Base-by-base conservation (phyloP, 805 yeast genomes). In the Kluyveromyces starmeri region DNA sequence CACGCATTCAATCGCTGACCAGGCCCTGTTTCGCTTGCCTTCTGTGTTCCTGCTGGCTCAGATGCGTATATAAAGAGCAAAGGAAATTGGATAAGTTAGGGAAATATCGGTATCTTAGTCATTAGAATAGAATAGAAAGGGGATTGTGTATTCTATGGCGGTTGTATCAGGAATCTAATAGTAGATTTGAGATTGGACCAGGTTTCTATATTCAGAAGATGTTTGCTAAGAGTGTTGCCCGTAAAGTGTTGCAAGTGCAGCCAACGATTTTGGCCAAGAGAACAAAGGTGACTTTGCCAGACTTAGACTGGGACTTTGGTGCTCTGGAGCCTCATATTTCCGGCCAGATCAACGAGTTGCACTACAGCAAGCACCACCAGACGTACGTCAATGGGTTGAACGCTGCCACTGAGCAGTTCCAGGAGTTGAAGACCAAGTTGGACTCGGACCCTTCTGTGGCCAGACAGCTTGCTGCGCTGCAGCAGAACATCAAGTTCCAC, bases 361-460 rank as follows among this genome's bases (percentile, higher is more conserved):
- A 85, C 65, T 82, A 85, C 72, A 70, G 77, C 46, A 86, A 86
- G 69, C 96, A 85, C 63, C 95, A 85, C 60, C 92, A 83, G 64
- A 83, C 95, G 21, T 85, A 85, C 53, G 95, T 84, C 47, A 81
- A 71, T 55, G 88, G 92, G 31, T 83, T 74, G 67, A 86, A 85
- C 65, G 61, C 76, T 17, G 85, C 92, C 16, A 58, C 72, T 46
- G 94, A 82, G 60, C 78, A 83, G 62, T 67, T 75, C 34, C 71
- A 71, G 9, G 82, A 73, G 48, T 86, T 94, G 31, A 53, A 71
- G 40, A 60, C 63, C 25, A 65, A 67, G 36, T 73, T 78, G 42
- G 82, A 79, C 42, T 67, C 68, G 42, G 64, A 71, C 51, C 73
- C 72, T 53, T 61, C 78, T 32, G 55, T 64, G 37, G 61, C 65